Conservation (phyloP, 129 eudicot genomes). For the Solidago caesia region DNA sequence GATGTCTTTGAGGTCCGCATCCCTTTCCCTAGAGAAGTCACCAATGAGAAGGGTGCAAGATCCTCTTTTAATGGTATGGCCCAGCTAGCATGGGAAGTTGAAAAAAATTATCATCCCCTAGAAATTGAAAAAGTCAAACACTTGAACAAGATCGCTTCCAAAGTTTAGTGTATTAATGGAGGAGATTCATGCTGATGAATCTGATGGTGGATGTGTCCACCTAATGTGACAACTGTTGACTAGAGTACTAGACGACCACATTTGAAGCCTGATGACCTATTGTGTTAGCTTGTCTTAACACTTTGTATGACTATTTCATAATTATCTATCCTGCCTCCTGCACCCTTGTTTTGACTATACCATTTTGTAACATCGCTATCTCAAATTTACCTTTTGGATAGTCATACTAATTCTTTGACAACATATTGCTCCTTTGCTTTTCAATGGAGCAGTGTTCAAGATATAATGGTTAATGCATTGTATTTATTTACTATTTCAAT, state of each 20-base stretch:
- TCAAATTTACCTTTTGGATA: slow-evolving; percentile 4
- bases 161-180: slow-evolving; percentile 28
- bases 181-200: slow-evolving; percentile 5
- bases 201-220: not conserved
- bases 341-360: slow-evolving; percentile 2
- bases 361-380: slow-evolving; percentile 17
- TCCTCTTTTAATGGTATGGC: slow-evolving; percentile 94
- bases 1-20: slow-evolving; percentile 79
- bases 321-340: slow-evolving; percentile 9
- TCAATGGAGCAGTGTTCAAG: not conserved
- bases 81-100: slow-evolving; percentile 96
- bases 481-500: not conserved
- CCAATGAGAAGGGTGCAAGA: slow-evolving; percentile 82
- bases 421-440: not conserved
- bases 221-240: slow-evolving; percentile 9
- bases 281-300: not conserved
- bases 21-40: slow-evolving; percentile 94
- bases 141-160: slow-evolving; percentile 51
- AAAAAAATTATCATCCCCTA: slow-evolving; percentile 57
- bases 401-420: not conserved
- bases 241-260: not conserved
- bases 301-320: slow-evolving; percentile 1
- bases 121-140: slow-evolving; percentile 70
- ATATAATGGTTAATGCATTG: not conserved
- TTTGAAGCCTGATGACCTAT: not conserved